phyloP scores from a whole-genome alignment of 176 grass and related monocot genomes.

The Oryza officinalis region DNA sequence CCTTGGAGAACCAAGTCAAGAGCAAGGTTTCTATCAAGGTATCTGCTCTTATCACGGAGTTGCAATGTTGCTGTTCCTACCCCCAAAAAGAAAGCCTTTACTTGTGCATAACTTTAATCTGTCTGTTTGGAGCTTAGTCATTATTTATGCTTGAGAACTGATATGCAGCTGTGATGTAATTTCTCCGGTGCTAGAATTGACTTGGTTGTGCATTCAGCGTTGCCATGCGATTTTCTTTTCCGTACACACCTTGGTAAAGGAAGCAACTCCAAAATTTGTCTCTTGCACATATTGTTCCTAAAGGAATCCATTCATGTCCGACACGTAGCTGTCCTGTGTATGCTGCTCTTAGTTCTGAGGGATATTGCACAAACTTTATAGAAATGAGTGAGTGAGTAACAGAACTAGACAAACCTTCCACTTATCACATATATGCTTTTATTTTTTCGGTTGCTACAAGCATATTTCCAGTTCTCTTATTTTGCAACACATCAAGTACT shows the following conservation, averaged over 20 bases:
- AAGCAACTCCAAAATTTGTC: neutral
- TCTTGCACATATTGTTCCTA: neutral
- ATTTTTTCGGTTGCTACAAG: neutral
- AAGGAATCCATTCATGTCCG: neutral
- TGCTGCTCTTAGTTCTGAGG: neutral
- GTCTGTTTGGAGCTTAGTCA: neutral
- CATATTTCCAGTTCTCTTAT: neutral
- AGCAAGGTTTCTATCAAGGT: slow-evolving; percentile 92
- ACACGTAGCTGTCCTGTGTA: neutral
- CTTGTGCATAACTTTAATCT: neutral
- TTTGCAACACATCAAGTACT: neutral
- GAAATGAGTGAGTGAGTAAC: neutral
- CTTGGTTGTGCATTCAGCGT: neutral
- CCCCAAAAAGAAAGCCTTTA: too few species aligned
- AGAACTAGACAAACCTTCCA: neutral
- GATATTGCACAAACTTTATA: slow-evolving; percentile 1
- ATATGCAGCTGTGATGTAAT: neutral
- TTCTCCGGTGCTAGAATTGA: neutral
- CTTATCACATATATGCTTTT: neutral
- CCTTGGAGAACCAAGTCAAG: slow-evolving; percentile 88
- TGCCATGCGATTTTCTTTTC: neutral
- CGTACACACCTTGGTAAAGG: neutral
- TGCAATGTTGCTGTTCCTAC: neutral
- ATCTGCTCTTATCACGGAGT: neutral
- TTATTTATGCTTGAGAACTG: neutral